Evolutionary conservation across 192 early-diverging fungal genomes (phyloP).

Genomic region (Podila clonocystis): DNA sequence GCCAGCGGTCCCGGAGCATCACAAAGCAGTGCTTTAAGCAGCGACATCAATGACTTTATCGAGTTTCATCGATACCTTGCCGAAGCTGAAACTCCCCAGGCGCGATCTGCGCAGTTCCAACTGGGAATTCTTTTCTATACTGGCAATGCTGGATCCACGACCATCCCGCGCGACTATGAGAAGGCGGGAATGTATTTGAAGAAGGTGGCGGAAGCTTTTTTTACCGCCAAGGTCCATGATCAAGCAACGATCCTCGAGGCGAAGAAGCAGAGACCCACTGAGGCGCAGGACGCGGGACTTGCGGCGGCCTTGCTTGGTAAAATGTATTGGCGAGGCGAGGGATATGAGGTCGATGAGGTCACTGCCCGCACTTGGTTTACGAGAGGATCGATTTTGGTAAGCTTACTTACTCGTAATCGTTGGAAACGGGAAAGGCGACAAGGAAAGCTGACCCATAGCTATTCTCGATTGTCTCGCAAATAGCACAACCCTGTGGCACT

Average conservation of each 20-base stretch:
- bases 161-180: conserved; percentile 63
- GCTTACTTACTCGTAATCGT: neutral
- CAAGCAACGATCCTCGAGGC: conserved; percentile 15
- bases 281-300: conserved; percentile 64
- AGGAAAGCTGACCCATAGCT: neutral
- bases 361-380: conserved; percentile 85
- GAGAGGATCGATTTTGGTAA: conserved; percentile 65
- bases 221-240: conserved; percentile 32
- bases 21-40: conserved; percentile 17
- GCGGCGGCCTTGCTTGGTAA: conserved; percentile 84
- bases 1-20: conserved; percentile 63
- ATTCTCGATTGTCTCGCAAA: neutral
- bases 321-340: conserved; percentile 95
- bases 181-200: conserved; percentile 71
- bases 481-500: conserved; percentile 70
- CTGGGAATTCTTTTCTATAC: conserved; percentile 87
- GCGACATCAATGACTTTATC: conserved; percentile 79
- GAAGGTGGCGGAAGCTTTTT: conserved; percentile 60
- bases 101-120: conserved; percentile 65
- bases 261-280: conserved; percentile 2
- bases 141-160: conserved; percentile 62
- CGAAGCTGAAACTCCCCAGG: conserved; percentile 62
- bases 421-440: no score
- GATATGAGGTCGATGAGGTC: conserved; percentile 64
- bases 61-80: conserved; percentile 79